A percentile compares a stretch with the other conserved stretches of the same genome.
Conservation (phyloP, 352 stramenopile genomes). For the Globisporangium barbulae region DNA sequence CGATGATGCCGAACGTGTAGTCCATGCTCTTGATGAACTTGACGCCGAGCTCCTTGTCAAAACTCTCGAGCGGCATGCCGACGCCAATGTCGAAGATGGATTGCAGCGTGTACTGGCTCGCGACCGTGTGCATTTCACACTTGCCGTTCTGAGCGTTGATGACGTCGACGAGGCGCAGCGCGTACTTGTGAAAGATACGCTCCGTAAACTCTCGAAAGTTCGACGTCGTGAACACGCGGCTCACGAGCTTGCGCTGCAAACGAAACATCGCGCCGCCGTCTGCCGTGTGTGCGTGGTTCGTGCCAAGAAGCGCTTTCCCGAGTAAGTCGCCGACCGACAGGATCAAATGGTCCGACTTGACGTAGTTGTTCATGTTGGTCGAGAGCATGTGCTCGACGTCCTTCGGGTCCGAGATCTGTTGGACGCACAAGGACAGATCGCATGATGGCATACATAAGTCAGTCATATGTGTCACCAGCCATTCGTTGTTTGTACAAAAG, state of each 20-base stretch:
- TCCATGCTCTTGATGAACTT: constrained; percentile 45
- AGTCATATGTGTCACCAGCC: too few species aligned
- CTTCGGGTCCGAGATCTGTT: background rate
- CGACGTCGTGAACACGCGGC: constrained; percentile 79
- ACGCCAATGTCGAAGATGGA: constrained; percentile 56
- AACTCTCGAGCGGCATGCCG: constrained; percentile 29
- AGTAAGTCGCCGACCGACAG: constrained; percentile 49
- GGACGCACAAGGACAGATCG: background rate
- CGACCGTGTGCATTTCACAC: constrained; percentile 49
- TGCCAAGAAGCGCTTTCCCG: constrained; percentile 60
- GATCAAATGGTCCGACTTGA: background rate
- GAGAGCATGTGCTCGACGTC: constrained; percentile 1
- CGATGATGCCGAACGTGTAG: constrained; percentile 46
- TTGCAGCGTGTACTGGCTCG: constrained; percentile 44
- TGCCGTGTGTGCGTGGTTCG: constrained; percentile 47
- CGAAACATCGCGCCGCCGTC: constrained; percentile 60
- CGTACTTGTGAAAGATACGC: constrained; percentile 49
- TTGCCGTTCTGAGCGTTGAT: constrained; percentile 9
- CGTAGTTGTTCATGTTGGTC: constrained; percentile 4
- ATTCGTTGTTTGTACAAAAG: too few species aligned
- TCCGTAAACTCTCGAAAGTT: constrained; percentile 51
- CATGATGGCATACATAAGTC: background rate
- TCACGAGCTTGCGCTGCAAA: constrained; percentile 74
- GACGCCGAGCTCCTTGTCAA: constrained; percentile 26
- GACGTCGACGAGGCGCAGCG: constrained; percentile 20